These are phyloP conservation scores for Fomes fomentarius DNA, from an alignment of 1,284 basidiomycete species.

Conservation along the genomic window DNA sequence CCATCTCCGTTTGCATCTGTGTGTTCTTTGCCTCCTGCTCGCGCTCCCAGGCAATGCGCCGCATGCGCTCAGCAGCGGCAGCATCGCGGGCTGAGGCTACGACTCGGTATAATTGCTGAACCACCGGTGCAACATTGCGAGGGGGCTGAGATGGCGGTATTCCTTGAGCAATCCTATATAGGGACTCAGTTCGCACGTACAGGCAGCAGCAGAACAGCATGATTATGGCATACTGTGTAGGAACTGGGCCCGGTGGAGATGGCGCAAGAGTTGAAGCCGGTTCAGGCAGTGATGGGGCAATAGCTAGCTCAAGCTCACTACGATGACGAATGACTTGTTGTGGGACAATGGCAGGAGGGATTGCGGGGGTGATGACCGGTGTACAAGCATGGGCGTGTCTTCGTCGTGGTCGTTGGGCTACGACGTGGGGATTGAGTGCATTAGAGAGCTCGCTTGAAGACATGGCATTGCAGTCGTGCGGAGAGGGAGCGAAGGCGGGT, in stretches of 20 bases:
- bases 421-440: conserved; percentile 70
- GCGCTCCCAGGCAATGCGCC: conserved; percentile 66
- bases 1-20: conserved; percentile 60
- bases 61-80: conserved; percentile 58
- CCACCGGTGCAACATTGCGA: conserved; percentile 45
- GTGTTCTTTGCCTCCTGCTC: conserved; percentile 63
- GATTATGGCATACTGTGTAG: too few relatives aligned
- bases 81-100: conserved; percentile 56
- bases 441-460: conserved; percentile 74
- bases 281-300: conserved; percentile 46
- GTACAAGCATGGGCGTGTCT: conserved; percentile 22
- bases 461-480: conserved; percentile 32
- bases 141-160: conserved; percentile 5
- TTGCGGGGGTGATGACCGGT: background rate
- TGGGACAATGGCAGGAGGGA: conserved; percentile 3
- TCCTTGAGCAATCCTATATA: background rate
- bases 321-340: conserved; percentile 48
- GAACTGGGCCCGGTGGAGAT: too few relatives aligned
- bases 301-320: conserved; percentile 62
- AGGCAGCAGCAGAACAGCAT: too few relatives aligned
- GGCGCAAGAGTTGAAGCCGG: conserved; percentile 22
- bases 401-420: conserved; percentile 36
- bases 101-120: conserved; percentile 56
- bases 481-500: too few relatives aligned
- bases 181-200: too few relatives aligned